Evolutionary conservation across 768 basidiomycete species (phyloP), one percentile per base, ranked within the genome.

Genomic region (Dentipellis sp.): DNA sequence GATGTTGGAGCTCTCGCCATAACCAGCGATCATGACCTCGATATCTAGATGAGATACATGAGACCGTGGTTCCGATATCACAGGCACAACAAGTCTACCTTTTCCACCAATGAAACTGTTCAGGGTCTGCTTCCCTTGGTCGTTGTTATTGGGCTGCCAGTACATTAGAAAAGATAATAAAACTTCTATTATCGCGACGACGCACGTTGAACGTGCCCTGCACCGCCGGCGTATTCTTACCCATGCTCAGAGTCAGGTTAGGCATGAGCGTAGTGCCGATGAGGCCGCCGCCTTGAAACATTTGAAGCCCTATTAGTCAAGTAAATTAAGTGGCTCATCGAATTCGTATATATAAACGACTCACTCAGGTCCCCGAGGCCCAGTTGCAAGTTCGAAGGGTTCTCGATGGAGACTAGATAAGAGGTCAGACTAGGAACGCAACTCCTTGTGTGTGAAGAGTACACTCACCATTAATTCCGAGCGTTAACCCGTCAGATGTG

Each of bases 371-470:
- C 82, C 14, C 85, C 86, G 2, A 76, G 77, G 8, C 72, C 64
- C 21, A 90, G 69, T 56, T 83, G 76, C 52, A 90, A 72, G 63
- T 78, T 84, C 6, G 82, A 85, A 10, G 85, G 87, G 65, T 90
- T 90, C 63, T 72, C 63, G 8, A 90, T 86, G 5, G 76, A 70
- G 21, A 85, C 83, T 81, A 56, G 2, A 51, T 21, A 19, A 4
- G 17, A 10, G 14, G 29, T 19, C 40, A 42, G 47, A 38, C 56
- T 52, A 40, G 40, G 45, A 29, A 53, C 37, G 57, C 42, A 58
- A 57, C 38, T 17, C 49, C 23, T 12, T n/a, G 17, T 40, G 22
- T 4, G 21, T 10, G 19, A 45, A 4, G 34, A 38, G 46, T 38
- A 45, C 39, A 62, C 68, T 54, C 52, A 82, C 83, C 82, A 54